Conservation (phyloP, 768 basidiomycete genomes). For the Tulasnella sp. region DNA sequence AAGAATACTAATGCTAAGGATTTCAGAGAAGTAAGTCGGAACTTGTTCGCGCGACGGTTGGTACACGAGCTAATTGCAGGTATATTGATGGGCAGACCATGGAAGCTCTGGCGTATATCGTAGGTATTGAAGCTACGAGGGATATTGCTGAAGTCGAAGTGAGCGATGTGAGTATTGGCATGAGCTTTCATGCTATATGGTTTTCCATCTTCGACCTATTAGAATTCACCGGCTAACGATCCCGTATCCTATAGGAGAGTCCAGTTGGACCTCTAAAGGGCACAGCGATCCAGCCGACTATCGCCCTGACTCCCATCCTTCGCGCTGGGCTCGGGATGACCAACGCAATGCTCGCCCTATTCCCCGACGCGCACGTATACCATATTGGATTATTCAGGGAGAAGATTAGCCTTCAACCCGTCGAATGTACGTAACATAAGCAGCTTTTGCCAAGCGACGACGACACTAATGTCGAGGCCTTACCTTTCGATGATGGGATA, state of each 20-base stretch:
- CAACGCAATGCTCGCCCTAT: slow-evolving; percentile 72
- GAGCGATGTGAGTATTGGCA: slow-evolving; percentile 45
- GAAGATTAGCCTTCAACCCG: slow-evolving; percentile 77
- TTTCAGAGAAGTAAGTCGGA: slow-evolving; percentile 58
- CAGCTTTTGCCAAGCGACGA: slow-evolving; percentile 17
- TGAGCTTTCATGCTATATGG: too few relatives aligned
- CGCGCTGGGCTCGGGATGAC: slow-evolving; percentile 92
- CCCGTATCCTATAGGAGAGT: slow-evolving; percentile 42
- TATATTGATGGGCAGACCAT: slow-evolving; percentile 43
- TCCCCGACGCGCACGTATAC: slow-evolving; percentile 82
- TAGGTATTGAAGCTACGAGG: slow-evolving; percentile 77
- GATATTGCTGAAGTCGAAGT: slow-evolving; percentile 53
- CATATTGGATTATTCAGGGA: slow-evolving; percentile 86
- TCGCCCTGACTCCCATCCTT: slow-evolving; percentile 85
- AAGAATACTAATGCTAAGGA: slow-evolving; percentile 53
- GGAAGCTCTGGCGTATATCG: slow-evolving; percentile 58
- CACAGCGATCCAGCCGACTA: slow-evolving; percentile 55
- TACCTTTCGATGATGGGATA: slow-evolving; percentile 25
- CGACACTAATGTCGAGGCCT: not conserved
- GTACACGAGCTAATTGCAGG: not conserved
- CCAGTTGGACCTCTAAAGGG: slow-evolving; percentile 77
- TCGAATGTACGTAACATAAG: slow-evolving; percentile 79
- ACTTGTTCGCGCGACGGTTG: not conserved
- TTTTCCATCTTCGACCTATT: too few relatives aligned
- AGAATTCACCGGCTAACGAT: not conserved